These are phyloP conservation scores for Globisporangium uncinulatum DNA, from an alignment of 352 stramenopile genomes.

Conservation along the genomic window DNA sequence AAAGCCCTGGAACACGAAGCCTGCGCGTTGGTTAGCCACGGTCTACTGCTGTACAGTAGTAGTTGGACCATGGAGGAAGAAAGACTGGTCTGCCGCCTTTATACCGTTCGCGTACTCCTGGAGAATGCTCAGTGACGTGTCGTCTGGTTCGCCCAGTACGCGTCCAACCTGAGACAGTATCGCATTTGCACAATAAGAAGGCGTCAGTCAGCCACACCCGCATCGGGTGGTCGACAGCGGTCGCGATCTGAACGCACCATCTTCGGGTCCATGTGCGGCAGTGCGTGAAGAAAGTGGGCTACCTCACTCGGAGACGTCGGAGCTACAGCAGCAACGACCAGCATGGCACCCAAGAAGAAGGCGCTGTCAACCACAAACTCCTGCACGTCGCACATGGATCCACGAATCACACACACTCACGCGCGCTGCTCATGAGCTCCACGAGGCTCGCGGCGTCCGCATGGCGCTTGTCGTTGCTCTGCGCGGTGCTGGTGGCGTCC, in stretches of 20 bases:
- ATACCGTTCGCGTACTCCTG: conserved; percentile 62
- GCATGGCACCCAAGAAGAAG: not conserved
- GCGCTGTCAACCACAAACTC: not conserved
- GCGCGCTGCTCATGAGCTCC: conserved; percentile 43
- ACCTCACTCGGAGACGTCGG: conserved; percentile 47
- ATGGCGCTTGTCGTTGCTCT: conserved; percentile 5
- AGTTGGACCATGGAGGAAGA: not conserved
- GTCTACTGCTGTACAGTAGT: too few species aligned
- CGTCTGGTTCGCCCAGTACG: conserved; percentile 61
- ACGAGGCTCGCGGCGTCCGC: conserved; percentile 25
- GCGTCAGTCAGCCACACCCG: not conserved
- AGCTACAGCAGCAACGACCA: conserved; percentile 11
- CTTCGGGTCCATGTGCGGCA: conserved; percentile 59
- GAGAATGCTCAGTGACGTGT: conserved; percentile 49
- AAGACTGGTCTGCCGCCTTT: not conserved
- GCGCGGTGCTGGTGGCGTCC: not conserved
- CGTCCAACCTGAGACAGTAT: conserved; percentile 34
- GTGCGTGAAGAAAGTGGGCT: conserved; percentile 56
- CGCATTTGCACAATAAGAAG: not conserved
- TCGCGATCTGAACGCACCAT: conserved; percentile 26
- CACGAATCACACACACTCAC: conserved; percentile 9
- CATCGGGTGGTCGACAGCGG: not conserved
- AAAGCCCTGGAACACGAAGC: conserved; percentile 56
- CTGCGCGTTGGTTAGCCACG: conserved; percentile 8
- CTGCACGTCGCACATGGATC: not conserved